Base-by-base conservation (phyloP, 2,329 filamentous ascomycete genomes). In the Tolypocladium nubicola region DNA sequence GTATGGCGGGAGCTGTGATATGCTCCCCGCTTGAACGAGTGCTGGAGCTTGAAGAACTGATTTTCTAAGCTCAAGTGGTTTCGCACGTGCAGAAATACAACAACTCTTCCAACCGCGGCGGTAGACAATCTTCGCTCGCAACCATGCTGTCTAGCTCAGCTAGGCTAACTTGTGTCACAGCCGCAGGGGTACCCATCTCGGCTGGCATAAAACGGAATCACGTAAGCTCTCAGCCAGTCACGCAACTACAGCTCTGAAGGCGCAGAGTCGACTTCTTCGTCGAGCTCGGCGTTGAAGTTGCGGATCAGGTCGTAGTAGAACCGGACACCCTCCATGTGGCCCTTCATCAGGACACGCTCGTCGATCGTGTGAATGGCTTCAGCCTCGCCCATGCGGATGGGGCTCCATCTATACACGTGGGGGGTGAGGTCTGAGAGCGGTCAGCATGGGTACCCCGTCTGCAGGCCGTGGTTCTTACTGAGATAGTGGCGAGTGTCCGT, bases 231-330 rank as follows among this genome's bases (percentile, higher is more conserved):
- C 52, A 19, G 10, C 13, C 14, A 23, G 5, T 2, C 13, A 4
- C 26, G 19, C 1, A 3, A 7, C 43, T 37, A 52, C 3, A 56
- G 23, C 26, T 56, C 49, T 6, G 54, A 56, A 19, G 54, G 23
- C 11, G n/a, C 19, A 26, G n/a, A 37, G 4, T 26, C 7, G 1
- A 23, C 21, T 10, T 38, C 38, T 16, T 11, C 30, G 11, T n/a
- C 41, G n/a, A 45, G 7, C 14, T 37, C 39, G 6, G 68, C 67
- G 40, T 78, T 75, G 64, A 77, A 72, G 59, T 78, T 78, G 52
- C 75, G 70, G 40, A 78, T 65, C 40, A 77, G 70, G 54, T 71
- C 61, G 38, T 73, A 75, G 62, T 75, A 78, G 64, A 77, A 78
- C 60, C 72, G 68, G 37, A 76, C 70, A 41, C 70, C 68, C 23